Evolutionary conservation across 495 filamentous ascomycete genomes (phyloP).

Genomic region (Delitschia confertaspora): DNA sequence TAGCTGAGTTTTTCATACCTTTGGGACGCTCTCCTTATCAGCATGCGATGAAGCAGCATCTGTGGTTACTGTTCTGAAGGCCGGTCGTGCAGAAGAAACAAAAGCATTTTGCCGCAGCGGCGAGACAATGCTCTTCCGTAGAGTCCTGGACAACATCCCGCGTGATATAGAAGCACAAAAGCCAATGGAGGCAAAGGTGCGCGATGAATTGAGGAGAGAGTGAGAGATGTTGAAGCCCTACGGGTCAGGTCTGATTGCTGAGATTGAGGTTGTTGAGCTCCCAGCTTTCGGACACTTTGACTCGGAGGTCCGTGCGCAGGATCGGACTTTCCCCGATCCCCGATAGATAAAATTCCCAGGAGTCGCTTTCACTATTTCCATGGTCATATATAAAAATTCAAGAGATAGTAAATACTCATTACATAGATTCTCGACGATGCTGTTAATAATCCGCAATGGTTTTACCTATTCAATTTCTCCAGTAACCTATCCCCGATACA

Average conservation of each 20-base stretch:
- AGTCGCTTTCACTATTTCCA: too few relatives aligned
- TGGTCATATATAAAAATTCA: too few relatives aligned
- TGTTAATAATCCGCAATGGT: too few relatives aligned
- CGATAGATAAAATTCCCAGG: too few relatives aligned
- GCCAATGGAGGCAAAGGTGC: slow-evolving; percentile 5
- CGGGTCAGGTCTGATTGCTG: background rate
- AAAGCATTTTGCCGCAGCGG: slow-evolving; percentile 48
- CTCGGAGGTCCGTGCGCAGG: too few relatives aligned
- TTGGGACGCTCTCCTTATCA: slow-evolving; percentile 70
- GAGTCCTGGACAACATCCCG: slow-evolving; percentile 32
- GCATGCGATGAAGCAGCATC: slow-evolving; percentile 87
- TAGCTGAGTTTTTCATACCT: slow-evolving; percentile 39
- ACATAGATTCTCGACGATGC: too few relatives aligned
- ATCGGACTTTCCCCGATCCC: slow-evolving; percentile 7
- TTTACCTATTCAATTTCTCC: too few relatives aligned
- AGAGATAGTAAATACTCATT: too few relatives aligned
- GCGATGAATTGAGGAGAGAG: slow-evolving; percentile 4
- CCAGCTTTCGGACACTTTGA: slow-evolving; percentile 6
- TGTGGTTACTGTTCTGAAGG: slow-evolving; percentile 69
- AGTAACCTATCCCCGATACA: too few relatives aligned
- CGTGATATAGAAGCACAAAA: slow-evolving; percentile 1
- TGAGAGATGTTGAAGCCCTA: background rate
- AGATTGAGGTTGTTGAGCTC: slow-evolving; percentile 6
- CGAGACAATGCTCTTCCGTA: slow-evolving; percentile 37
- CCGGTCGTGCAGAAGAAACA: slow-evolving; percentile 46